Evolutionary conservation across 331 rosid genomes (phyloP).

Genomic region (Quercus phellos): DNA sequence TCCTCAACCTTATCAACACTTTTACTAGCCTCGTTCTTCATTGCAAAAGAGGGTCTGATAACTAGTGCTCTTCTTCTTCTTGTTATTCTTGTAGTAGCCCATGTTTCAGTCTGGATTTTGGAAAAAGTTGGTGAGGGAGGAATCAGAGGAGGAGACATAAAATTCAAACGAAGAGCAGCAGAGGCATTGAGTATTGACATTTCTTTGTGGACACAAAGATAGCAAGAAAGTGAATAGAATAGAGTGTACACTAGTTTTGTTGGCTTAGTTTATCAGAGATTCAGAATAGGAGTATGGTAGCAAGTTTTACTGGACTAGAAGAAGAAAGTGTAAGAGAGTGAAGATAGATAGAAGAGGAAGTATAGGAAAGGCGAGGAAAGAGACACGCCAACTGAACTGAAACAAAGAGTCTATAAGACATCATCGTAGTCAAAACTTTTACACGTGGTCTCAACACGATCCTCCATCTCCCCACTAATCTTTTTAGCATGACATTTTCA

Average conservation of each 20-base stretch:
- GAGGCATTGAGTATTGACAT: conserved; percentile 49
- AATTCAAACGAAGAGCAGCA: conserved; percentile 4
- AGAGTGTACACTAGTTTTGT: not conserved
- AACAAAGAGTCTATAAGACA: too few relatives aligned
- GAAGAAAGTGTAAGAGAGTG: not conserved
- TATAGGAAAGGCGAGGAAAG: conserved; percentile 55
- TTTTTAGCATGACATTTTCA: not conserved
- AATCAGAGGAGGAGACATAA: conserved; percentile 16
- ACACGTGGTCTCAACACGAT: conserved; percentile 42
- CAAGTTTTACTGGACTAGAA: not conserved
- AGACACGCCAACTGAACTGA: conserved; percentile 51
- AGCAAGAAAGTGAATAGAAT: not conserved
- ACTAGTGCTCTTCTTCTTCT: not conserved
- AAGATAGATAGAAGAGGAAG: conserved; percentile 18
- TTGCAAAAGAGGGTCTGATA: conserved; percentile 14
- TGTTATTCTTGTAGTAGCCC: conserved; percentile 2
- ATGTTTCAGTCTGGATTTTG: conserved; percentile 4
- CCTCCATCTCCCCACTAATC: not conserved
- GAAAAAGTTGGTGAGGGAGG: conserved; percentile 21
- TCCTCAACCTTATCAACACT: not conserved
- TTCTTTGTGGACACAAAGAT: not conserved
- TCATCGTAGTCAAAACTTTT: not conserved
- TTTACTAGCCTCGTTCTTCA: conserved; percentile 1
- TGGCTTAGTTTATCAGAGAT: not conserved
- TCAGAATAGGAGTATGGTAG: not conserved